These are phyloP conservation scores for Rhizophagus clarus DNA, from an alignment of 192 early-diverging fungal species.

Conservation along the genomic window DNA sequence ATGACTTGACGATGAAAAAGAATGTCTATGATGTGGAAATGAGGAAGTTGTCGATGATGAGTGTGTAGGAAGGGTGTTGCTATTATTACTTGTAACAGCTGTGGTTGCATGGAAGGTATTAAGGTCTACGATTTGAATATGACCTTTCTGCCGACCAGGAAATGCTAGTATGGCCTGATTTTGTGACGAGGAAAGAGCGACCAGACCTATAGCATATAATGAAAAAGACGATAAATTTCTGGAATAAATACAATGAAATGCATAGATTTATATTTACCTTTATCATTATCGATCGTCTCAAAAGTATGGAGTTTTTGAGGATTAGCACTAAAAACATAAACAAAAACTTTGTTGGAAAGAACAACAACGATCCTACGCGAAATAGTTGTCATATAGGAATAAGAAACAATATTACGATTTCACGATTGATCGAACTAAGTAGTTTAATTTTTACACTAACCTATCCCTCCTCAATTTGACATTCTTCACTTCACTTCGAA, in stretches of 20 bases:
- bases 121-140: constrained; percentile 84
- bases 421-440: neutral
- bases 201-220: constrained; percentile 46
- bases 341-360: constrained; percentile 74
- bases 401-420: neutral
- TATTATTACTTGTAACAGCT: constrained; percentile 27
- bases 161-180: constrained; percentile 79
- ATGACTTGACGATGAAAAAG: constrained; percentile 32
- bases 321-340: constrained; percentile 73
- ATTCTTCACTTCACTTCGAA: constrained; percentile 77
- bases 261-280: constrained; percentile 44
- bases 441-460: constrained; percentile 35
- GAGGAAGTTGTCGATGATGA: neutral
- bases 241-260: neutral
- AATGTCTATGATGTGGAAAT: constrained; percentile 17
- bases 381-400: neutral
- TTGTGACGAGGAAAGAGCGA: constrained; percentile 67
- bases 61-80: neutral
- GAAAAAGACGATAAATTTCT: neutral
- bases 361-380: constrained; percentile 69
- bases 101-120: constrained; percentile 53
- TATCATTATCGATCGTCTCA: constrained; percentile 79
- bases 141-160: constrained; percentile 79
- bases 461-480: constrained; percentile 78
- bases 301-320: constrained; percentile 79